phyloP scores from a whole-genome alignment of 2,329 filamentous ascomycete genomes.

The Aspergillus calidoustus region DNA sequence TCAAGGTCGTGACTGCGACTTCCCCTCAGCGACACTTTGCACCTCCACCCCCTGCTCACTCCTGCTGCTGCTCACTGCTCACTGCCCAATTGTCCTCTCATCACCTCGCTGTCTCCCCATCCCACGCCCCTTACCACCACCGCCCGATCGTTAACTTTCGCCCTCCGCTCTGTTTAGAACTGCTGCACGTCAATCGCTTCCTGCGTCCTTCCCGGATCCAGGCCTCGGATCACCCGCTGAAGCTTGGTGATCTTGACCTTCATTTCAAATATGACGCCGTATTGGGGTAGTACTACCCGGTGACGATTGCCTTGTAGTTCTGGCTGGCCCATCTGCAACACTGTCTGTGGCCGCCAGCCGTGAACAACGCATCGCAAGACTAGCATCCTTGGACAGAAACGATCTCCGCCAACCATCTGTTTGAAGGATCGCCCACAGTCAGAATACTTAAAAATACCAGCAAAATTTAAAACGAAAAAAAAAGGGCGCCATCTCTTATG shows the following conservation, averaged over 20 bases:
- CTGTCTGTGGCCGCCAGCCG: slow-evolving; percentile 39
- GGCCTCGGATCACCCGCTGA: slow-evolving; percentile 21
- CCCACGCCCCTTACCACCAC: slow-evolving; percentile 1
- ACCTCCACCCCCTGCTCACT: slow-evolving; percentile 3
- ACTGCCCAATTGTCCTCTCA: slow-evolving; percentile 14
- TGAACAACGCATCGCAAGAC: slow-evolving; percentile 45
- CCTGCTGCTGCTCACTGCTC: not conserved
- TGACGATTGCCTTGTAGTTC: slow-evolving; percentile 44
- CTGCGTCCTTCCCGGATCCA: slow-evolving; percentile 16
- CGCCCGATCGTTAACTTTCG: slow-evolving; percentile 3
- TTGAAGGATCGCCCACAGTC: slow-evolving; percentile 16
- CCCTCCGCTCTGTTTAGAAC: not conserved
- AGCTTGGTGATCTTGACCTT: slow-evolving; percentile 23
- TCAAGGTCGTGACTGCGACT: slow-evolving; percentile 15
- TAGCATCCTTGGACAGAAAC: slow-evolving; percentile 35
- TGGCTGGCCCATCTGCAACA: slow-evolving; percentile 41
- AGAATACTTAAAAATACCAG: slow-evolving; percentile 9
- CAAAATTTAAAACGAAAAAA: slow-evolving; percentile 9
- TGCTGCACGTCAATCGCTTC: slow-evolving; percentile 8
- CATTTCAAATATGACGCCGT: slow-evolving; percentile 42
- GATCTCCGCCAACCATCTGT: slow-evolving; percentile 36
- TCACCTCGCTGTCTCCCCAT: slow-evolving; percentile 12
- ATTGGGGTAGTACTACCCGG: slow-evolving; percentile 43
- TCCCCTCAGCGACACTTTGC: slow-evolving; percentile 9
- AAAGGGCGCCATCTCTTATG: slow-evolving; percentile 31